phyloP scores from a whole-genome alignment of 2,329 filamentous ascomycete genomes.

The Ceratocystis cacaofunesta region DNA sequence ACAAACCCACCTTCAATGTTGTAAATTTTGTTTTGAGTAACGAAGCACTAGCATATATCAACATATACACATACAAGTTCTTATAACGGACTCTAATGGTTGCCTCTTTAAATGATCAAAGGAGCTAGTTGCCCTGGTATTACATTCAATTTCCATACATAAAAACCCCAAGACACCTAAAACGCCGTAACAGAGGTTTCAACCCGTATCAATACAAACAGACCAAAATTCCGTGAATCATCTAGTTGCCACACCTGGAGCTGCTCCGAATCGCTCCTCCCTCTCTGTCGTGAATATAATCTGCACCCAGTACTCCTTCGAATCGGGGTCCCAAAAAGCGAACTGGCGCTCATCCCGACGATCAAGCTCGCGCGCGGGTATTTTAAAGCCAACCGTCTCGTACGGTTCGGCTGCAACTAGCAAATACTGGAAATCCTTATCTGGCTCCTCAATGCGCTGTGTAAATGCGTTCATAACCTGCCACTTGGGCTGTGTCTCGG shows the following conservation, averaged over 20 bases:
- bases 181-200: neutral
- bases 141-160: conserved; percentile 4
- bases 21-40: neutral
- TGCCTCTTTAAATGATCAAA: neutral
- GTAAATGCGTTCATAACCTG: conserved; percentile 97
- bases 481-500: conserved; percentile 63
- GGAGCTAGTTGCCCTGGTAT: neutral
- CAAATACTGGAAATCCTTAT: conserved; percentile 89
- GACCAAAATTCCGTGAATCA: neutral
- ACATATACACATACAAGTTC: neutral
- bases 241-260: conserved; percentile 40
- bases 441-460: conserved; percentile 86
- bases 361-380: conserved; percentile 87
- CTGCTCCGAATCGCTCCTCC: conserved; percentile 69
- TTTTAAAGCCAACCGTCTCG: conserved; percentile 92
- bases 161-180: neutral
- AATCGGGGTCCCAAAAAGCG: conserved; percentile 88
- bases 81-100: neutral
- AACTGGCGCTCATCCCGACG: conserved; percentile 77
- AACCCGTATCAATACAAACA: conserved; percentile 1
- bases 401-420: conserved; percentile 93
- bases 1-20: neutral
- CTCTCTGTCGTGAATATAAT: conserved; percentile 97
- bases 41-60: neutral
- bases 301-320: conserved; percentile 95